Evolutionary conservation across 441 rosid genomes (phyloP), one percentile per base, ranked within the genome.

Genomic region (Populus trichocarpa): DNA sequence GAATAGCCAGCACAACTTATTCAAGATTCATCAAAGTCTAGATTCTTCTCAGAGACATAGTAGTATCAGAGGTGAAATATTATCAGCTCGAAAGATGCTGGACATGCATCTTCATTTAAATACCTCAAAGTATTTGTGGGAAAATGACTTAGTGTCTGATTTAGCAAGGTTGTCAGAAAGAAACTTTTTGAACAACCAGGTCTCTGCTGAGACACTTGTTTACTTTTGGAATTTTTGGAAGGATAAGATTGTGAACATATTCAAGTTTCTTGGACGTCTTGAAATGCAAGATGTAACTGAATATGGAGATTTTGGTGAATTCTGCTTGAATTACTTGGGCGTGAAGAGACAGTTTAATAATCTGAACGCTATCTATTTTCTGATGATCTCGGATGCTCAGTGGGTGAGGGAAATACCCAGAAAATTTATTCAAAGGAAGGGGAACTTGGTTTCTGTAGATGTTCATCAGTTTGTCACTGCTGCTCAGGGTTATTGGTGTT

Each of bases 321-420:
- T 89, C 79, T 89, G 91, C 80, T 72, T 88, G 74, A 82, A 81
- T 72, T 88, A 85, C 84, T 78, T 88, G 32, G 89, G 87, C 1
- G 85, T 86, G 23, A 59, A 75, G 80, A 85, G 76, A 79, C 81
- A 81, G 11, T 66, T 28, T 28, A 42, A 68, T 40, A 79, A 75
- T 77, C 13, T 38, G 25, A 73, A 57, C 9, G 4, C 77, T 63
- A 66, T 72, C 23, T 89, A 72, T 80, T 33, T 75, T 77, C 73
- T 88, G 50, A 67, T 78, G 79, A 82, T 81, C 70, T 65, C 81
- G 40, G 77, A 83, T 75, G 85, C 87, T 68, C 73, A 77, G 0
- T 88, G 91, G 88, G 71, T 64, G 14, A 78, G 82, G 77, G 67
- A 80, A 16, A 61, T 81, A 69, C 80, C 74, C 13, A 25, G 8